Base-by-base conservation (phyloP, 1,284 basidiomycete species). In the Meira miltonrushii region DNA sequence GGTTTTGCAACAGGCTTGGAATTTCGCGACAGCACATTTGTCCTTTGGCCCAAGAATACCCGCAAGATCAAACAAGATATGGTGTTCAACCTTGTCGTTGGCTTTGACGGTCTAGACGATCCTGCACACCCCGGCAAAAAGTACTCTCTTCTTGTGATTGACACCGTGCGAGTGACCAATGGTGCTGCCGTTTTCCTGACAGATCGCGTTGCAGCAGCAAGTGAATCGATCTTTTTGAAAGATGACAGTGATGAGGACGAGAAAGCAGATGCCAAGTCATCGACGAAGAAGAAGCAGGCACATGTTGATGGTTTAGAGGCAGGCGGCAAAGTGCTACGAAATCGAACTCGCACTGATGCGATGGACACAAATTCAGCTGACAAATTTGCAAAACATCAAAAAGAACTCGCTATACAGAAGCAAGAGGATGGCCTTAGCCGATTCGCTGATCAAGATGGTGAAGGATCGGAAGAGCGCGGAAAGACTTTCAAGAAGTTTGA, bases 401-500 rank as follows among this genome's bases (percentile, higher is more conserved):
- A 83, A 48, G 88, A 93, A 59, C 80, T 98, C 38, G 92, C 93
- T 10, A 82, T 83, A 47, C 83, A 84, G 67, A 81, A 94, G 55
- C 92, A 96, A 73, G 79, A 84, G 1, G 88, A 89, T 39, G 95
- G 94, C 19, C 77, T 97, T 23, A 85, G 87, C 61, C 88, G 87
- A 69, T 96, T 87, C 77, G 88, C 90, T 0, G 87, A 85, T 37
- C 50, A 62, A 28, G 61, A 55, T 17, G 71, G 67, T 23, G 74
- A 69, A 28, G 74, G 70, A 37, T 65, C 88, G 85, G 23, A 85
- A 82, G 72, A 46, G 48, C 75, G 67, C 87, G 88, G 39, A 89
- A 90, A 64, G 67, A 69, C 54, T 1, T 93, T 93, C 86, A 94
- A 94, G 79, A 86, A 88, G 65, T 98, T 96, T 81, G 92, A 93